These are phyloP conservation scores for Fusarium duplospermum DNA, from an alignment of 2,329 filamentous ascomycete genomes.

Conservation along the genomic window DNA sequence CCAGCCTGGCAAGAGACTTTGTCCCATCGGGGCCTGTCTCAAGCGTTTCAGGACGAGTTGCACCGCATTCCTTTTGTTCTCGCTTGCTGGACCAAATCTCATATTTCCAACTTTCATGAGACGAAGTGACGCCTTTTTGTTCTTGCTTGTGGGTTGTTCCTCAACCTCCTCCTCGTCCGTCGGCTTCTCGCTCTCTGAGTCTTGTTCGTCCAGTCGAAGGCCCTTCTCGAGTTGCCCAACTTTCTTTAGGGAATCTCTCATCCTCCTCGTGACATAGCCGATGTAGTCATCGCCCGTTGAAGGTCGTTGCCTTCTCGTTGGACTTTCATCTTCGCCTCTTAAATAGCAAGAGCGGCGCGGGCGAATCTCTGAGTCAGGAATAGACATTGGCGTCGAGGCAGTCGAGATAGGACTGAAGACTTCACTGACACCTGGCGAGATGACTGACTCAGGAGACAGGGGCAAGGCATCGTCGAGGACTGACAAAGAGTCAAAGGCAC, in stretches of 20 bases:
- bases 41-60: no score
- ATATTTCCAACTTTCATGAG: background rate
- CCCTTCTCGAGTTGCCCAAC: no score
- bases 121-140: background rate
- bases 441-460: conserved; percentile 7
- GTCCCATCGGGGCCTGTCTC: no score
- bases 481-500: background rate
- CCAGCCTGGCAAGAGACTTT: background rate
- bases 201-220: no score
- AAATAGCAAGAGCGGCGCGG: background rate
- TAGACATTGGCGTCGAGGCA: conserved; percentile 13
- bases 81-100: no score
- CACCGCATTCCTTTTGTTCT: no score
- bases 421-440: conserved; percentile 15
- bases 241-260: no score
- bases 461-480: background rate
- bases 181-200: no score
- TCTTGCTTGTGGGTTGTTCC: background rate
- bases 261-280: no score
- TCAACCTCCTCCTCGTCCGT: background rate
- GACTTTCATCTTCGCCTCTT: conserved; percentile 1
- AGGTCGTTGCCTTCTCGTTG: background rate
- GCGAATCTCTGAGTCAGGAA: background rate
- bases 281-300: background rate
- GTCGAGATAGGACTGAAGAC: conserved; percentile 12